phyloP scores from a whole-genome alignment of 2,329 filamentous ascomycete species.

The Teratosphaeria nubilosa region DNA sequence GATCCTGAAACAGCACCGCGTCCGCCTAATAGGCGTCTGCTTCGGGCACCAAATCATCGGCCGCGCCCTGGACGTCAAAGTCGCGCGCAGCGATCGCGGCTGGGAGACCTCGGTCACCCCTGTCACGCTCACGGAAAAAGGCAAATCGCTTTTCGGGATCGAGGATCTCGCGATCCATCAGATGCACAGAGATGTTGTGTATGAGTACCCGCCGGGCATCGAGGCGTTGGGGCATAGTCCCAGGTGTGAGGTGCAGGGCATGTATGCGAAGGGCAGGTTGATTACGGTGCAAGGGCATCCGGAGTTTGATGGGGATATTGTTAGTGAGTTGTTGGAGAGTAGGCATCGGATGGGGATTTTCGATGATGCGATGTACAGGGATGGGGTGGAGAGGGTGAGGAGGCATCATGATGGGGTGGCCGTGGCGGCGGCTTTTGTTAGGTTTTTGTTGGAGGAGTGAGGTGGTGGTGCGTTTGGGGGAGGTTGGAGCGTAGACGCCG shows the following conservation, averaged over 20 bases:
- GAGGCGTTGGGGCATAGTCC: constrained; percentile 55
- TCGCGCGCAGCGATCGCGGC: constrained; percentile 56
- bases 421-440: constrained; percentile 64
- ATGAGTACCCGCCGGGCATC: constrained; percentile 50
- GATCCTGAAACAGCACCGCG: constrained; percentile 50
- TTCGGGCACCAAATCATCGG: constrained; percentile 83
- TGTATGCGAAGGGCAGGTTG: constrained; percentile 57
- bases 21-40: constrained; percentile 70
- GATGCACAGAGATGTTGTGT: constrained; percentile 76
- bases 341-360: constrained; percentile 61
- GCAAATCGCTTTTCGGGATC: constrained; percentile 60
- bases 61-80: constrained; percentile 57
- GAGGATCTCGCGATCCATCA: constrained; percentile 62
- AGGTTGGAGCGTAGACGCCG: not conserved
- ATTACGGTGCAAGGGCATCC: constrained; percentile 81
- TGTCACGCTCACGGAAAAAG: constrained; percentile 56
- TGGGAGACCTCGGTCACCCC: constrained; percentile 76
- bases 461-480: not conserved
- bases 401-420: constrained; percentile 69
- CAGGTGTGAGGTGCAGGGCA: constrained; percentile 65
- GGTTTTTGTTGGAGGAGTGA: constrained; percentile 57
- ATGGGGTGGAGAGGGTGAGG: constrained; percentile 55
- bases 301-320: constrained; percentile 66
- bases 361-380: constrained; percentile 55
- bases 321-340: constrained; percentile 55